Evolutionary conservation across 768 basidiomycete species (phyloP).

Genomic region (Psilocybe cyanescens): DNA sequence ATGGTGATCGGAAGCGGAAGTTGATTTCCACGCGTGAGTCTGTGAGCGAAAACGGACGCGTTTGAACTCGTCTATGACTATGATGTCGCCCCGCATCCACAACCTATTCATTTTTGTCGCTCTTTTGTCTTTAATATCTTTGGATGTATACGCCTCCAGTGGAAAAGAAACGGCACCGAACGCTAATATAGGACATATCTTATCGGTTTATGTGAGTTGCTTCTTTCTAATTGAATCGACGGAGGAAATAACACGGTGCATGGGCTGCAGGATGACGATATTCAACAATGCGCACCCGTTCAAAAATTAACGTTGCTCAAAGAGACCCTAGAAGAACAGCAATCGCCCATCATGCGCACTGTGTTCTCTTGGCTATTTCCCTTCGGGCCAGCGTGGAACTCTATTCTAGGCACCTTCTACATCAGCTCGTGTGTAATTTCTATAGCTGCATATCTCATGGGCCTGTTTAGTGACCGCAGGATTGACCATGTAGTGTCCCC

Average conservation of each 20-base stretch:
- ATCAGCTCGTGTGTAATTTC: conserved; percentile 83
- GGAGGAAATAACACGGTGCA: conserved; percentile 9
- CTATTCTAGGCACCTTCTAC: conserved; percentile 91
- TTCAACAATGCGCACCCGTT: conserved; percentile 43
- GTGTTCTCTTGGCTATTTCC: conserved; percentile 85
- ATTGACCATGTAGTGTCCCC: conserved; percentile 61
- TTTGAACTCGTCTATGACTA: conserved; percentile 17
- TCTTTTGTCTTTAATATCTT: conserved; percentile 43
- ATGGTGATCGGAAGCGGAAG: conserved; percentile 20
- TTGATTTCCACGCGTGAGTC: conserved; percentile 21
- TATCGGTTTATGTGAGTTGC: conserved; percentile 28
- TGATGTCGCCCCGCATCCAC: conserved; percentile 32
- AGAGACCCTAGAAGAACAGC: conserved; percentile 57
- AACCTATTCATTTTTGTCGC: conserved; percentile 37
- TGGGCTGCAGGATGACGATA: conserved; percentile 40
- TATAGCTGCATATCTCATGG: conserved; percentile 8
- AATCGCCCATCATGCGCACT: conserved; percentile 78
- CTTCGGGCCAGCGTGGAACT: conserved; percentile 90
- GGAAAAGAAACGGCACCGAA: conserved; percentile 8
- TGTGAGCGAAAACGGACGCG: conserved; percentile 1
- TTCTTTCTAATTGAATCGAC: conserved; percentile 5
- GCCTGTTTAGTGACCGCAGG: conserved; percentile 11
- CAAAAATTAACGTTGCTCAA: conserved; percentile 62
- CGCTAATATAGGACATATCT: conserved; percentile 11
- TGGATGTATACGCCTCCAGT: conserved; percentile 19